These are phyloP conservation scores for Puccinellia tenuiflora DNA, from an alignment of 176 grass and related monocot species.

Conservation along the genomic window DNA sequence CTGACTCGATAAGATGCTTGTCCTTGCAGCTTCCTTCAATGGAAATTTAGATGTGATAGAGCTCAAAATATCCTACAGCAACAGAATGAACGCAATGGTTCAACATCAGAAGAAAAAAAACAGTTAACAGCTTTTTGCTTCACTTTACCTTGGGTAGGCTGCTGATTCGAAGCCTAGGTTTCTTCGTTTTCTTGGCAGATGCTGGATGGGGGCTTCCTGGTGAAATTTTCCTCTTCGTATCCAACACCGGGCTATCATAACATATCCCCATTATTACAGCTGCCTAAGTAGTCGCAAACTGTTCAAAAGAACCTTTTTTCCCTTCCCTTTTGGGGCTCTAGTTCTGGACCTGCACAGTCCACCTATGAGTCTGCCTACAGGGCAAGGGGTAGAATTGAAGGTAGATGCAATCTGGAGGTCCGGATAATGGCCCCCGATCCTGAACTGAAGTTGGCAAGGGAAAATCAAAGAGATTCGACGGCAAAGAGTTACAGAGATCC, in stretches of 20 bases:
- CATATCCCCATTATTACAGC: not conserved
- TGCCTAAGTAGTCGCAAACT: not conserved
- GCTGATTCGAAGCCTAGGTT: not conserved
- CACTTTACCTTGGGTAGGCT: not conserved
- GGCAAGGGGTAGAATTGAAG: not conserved
- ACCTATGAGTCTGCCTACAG: not conserved
- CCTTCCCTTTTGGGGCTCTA: not conserved
- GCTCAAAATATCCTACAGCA: not conserved
- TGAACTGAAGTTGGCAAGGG: no score
- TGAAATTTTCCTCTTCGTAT: not conserved
- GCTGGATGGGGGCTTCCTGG: not conserved
- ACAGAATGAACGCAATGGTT: not conserved
- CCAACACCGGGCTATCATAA: not conserved
- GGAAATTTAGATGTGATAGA: not conserved
- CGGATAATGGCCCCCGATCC: no score
- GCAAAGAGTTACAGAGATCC: no score
- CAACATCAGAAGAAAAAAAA: not conserved
- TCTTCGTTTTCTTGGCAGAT: not conserved
- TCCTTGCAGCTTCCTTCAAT: conserved; percentile 5
- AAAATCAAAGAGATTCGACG: no score
- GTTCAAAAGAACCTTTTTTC: not conserved
- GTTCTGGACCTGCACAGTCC: not conserved
- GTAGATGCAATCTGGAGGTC: no score
- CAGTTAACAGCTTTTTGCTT: not conserved
- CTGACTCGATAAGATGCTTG: not conserved